Evolutionary conservation across 2,329 filamentous ascomycete genomes (phyloP), one percentile per base, ranked within the genome.

Genomic region (Tolypocladium inflatum): DNA sequence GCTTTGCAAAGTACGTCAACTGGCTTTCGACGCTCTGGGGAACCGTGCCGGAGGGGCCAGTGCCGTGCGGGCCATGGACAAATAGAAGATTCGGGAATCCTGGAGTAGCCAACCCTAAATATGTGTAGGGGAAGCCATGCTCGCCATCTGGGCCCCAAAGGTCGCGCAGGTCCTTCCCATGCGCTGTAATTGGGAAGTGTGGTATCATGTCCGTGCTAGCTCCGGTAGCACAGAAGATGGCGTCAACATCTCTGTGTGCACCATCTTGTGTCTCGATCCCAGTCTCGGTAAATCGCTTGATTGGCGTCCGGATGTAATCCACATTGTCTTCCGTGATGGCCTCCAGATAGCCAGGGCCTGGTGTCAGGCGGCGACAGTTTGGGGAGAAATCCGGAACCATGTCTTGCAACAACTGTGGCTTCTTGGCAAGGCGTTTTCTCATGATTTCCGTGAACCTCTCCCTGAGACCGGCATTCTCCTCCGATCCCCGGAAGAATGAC

Each of bases 51-150:
- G 82, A 83, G 2, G 81, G 78, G 0, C 83, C 84, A 0, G 79
- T 76, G 1, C 78, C 76, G 63, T 86, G 78, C 0, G 86, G 85
- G 0, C 86, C 87, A 35, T 81, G 79, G 7, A 89, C 65, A 66
- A 86, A 87, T 35, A 88, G 75, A 0, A 89, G 72, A 62, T 90
- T 90, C 0, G 87, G 86, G 60, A 89, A 89, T 0, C 80, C 81
- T 0, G 86, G 85, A 0, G 83, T 81, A 0, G 82, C 80, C 1
- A 85, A 64, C 0, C 86, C 86, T 8, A 89, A 73, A 63, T 90
- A 90, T 0, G 82, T 86, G 66, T 88, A 84, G 0, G 87, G 86
- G 59, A 83, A 87, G 0, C 84, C 85, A 60, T 78, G 78, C 23
- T 75, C 71, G 0, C 81, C 81, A 43, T 76, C 79, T 2, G 75